Evolutionary conservation across 305 asterid genomes (phyloP), one percentile per base, ranked within the genome.

Genomic region (Fraxinus baroniana): DNA sequence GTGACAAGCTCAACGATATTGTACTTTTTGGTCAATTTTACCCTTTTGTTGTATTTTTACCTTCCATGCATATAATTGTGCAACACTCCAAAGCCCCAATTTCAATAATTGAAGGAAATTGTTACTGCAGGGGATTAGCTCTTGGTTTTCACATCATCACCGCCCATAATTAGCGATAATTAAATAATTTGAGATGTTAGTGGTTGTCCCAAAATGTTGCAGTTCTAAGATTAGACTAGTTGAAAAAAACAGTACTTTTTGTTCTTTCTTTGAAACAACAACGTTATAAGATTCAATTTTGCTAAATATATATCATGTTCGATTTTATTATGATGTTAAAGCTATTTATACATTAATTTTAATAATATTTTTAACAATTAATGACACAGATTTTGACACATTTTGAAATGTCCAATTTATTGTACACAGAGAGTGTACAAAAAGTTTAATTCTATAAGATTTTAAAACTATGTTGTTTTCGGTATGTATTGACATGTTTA

Each of bases 121-220:
- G 62, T 46, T 62, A 76, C 44, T 80, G 84, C 57, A 64, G 77
- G 35, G 57, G 86, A 79, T 84, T 76, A 1, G 2, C 1, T 77
- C 76, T 68, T 28, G 22, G 76, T 33, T 37, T 52, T 87, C 81
- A 41, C 79, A 62, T 84, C 85, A 76, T 49, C 85, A 87, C 86
- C 83, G 85, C 71, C 89, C 86, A 60, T 64, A 36, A 8, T 28
- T 57, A 2, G 86, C 78, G 84, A 84, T 77, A 86, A 57, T 30
- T 30, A 71, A 4, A 30, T 41, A 18, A 62, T 82, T 15, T 77
- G 57, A 46, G 15, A 32, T 52, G 70, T 76, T 74, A 74, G 79
- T 46, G 60, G 36, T 44, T 22, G 79, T 79, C 26, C 36, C 0
- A 22, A 62, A 28, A 28, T 13, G 75, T 15, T 26, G 75, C 39